Evolutionary conservation across 148 eudicot genomes (phyloP).

Genomic region (Polygonum maritimum): DNA sequence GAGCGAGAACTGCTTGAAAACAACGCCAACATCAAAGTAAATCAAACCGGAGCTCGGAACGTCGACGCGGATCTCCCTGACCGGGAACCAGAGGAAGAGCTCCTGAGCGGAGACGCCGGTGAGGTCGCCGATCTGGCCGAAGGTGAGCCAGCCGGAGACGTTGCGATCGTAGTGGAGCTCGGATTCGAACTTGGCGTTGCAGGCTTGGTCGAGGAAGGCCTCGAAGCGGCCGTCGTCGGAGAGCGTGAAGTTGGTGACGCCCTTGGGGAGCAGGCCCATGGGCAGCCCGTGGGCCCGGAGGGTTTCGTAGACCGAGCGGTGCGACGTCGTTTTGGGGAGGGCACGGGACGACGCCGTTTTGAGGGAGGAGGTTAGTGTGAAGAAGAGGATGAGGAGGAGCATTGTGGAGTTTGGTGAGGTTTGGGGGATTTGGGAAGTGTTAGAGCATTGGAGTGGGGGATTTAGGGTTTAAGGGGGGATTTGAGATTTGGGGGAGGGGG

Average conservation of each 20-base stretch:
- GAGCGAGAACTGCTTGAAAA: slow-evolving; percentile 65
- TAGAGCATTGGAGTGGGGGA: background rate
- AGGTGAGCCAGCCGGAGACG: slow-evolving; percentile 43
- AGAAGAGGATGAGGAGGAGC: slow-evolving; percentile 1
- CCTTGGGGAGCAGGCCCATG: slow-evolving; percentile 65
- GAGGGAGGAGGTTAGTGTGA: background rate
- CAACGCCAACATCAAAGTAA: slow-evolving; percentile 87
- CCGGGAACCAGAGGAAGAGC: slow-evolving; percentile 70
- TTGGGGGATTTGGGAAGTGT: background rate
- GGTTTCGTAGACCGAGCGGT: slow-evolving; percentile 44
- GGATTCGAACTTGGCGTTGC: slow-evolving; percentile 62
- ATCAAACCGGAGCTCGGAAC: slow-evolving; percentile 76
- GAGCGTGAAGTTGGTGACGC: slow-evolving; percentile 33
- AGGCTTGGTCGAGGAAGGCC: slow-evolving; percentile 46
- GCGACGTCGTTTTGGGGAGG: slow-evolving; percentile 4
- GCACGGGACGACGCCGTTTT: slow-evolving; percentile 1
- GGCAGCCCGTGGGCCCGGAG: slow-evolving; percentile 47
- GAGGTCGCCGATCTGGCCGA: slow-evolving; percentile 45
- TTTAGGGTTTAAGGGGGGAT: slow-evolving; percentile 19
- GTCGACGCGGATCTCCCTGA: slow-evolving; percentile 69
- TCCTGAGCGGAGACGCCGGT: slow-evolving; percentile 69
- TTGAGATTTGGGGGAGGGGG: background rate
- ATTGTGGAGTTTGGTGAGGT: background rate
- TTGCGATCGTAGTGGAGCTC: slow-evolving; percentile 58
- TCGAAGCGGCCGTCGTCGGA: slow-evolving; percentile 38